Percentiles rank a stretch among this genome's conserved stretches.
Conservation (phyloP, 1,284 basidiomycete species). For the Farysia itapuensis region DNA sequence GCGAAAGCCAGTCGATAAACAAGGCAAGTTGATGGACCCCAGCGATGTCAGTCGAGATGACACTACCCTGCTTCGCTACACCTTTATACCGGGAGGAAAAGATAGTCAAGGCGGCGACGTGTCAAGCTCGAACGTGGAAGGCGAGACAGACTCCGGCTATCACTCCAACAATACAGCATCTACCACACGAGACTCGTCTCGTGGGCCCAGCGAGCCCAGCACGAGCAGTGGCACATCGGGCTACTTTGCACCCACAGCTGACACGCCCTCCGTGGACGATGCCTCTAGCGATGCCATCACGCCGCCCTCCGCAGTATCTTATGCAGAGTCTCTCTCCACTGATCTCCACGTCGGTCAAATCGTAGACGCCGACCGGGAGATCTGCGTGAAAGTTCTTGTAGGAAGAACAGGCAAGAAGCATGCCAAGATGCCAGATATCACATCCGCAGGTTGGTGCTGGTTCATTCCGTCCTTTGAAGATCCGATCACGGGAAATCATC, state of each 20-base stretch:
- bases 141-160: slow-evolving; percentile 9
- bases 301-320: slow-evolving; percentile 17
- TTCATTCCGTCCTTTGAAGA: slow-evolving; percentile 58
- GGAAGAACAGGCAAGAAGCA: slow-evolving; percentile 56
- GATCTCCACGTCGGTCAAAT: slow-evolving; percentile 12
- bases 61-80: slow-evolving; percentile 6
- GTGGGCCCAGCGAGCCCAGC: background rate
- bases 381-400: slow-evolving; percentile 55
- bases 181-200: background rate
- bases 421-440: slow-evolving; percentile 52
- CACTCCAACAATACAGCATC: slow-evolving; percentile 1
- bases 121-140: slow-evolving; percentile 15
- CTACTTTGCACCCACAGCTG: slow-evolving; percentile 1
- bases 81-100: slow-evolving; percentile 12
- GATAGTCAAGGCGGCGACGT: slow-evolving; percentile 9
- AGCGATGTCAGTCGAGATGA: background rate
- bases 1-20: background rate
- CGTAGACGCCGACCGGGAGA: slow-evolving; percentile 55
- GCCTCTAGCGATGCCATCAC: slow-evolving; percentile 2
- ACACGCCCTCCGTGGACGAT: background rate
- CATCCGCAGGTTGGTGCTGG: slow-evolving; percentile 57
- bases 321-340: background rate
- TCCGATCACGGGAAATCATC: slow-evolving; percentile 2
- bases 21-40: background rate
- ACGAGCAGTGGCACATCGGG: slow-evolving; percentile 9